Base-by-base conservation (phyloP, 1,284 basidiomycete species). In the Cystobasidiaceae sp. region DNA sequence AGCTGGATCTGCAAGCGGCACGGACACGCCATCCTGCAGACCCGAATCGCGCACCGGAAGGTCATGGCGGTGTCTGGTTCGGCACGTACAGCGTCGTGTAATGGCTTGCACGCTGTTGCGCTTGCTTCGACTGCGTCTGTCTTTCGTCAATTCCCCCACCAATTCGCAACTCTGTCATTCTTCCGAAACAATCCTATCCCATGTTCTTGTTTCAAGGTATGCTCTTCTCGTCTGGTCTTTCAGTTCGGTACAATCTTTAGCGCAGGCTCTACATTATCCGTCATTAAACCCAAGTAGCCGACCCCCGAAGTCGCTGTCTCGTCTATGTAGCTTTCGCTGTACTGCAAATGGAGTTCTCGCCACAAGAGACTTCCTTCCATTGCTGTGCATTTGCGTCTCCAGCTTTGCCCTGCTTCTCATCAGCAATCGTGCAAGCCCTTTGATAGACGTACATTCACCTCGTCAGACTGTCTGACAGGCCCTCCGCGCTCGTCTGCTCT, bases 31-130 rank as follows among this genome's bases (percentile, higher is more conserved):
- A 34, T n/a, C 37, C 19, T 6, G 4, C 46, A 8, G 33, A 41
- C n/a, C 21, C 34, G 23, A 11, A 28, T 15, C n/a, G 8, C 33
- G 17, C 19, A 52, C 33, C 41, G 23, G 33, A 34, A 25, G 25
- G 30, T 17, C 25, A 51, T 23, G 60, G 60, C 28, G 60, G 60
- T 17, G 43, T 37, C 7, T 62, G 60, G 60, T 62, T 62, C 41
- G 60, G 60, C 9, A 51, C 39, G 11, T 62, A 62, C 25, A 52
- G 37, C 32, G 27, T 59, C 17, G 37, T 59, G 2, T 59, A 19
- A 48, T 39, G 37, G 32, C 30, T 2, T 19, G 7, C 30, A 52
- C 45, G 27, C 45, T 46, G 45, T 46, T 7, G 45, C 27, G 45
- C 45, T 7, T 13, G n/a, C 21, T 3, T 3, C 45, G n/a, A 2